Base-by-base conservation (phyloP, 1,284 basidiomycete genomes). In the Waitea zeae region DNA sequence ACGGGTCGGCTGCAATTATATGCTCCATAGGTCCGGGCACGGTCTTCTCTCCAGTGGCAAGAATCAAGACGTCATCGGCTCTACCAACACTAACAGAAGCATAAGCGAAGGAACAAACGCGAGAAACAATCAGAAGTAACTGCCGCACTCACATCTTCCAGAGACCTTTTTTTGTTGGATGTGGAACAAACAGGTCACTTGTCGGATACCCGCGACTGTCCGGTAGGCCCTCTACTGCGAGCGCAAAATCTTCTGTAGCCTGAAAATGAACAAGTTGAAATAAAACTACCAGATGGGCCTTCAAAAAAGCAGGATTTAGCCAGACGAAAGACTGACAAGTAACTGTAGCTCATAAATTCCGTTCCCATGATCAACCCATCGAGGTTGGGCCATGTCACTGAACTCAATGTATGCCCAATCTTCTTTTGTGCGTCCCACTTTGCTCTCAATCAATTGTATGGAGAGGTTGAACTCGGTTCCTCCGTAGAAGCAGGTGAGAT, bases 351-450 rank as follows among this genome's bases (percentile, higher is more conserved):
- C 55, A 28, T 45, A 57, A 1, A 50, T 44, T 4, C 39, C 49
- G 17, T 55, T 46, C 1, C 45, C 53, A 22, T 53, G 44, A 1
- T 45, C 39, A 12, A 13, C 37, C 52, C 53, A 58, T 12, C 49
- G 41, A 1, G 46, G n/a, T 1, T 44, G 43, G 5, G 39, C 20
- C 1, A 37, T 31, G 0, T 45, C 35, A 2, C 38, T 12, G 18
- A 57, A 43, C 12, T 35, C 34, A 34, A 50, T 33, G 50, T 51
- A 58, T 22, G 40, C 33, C 57, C 58, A 59, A 17, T 50, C 46
- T 4, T 18, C 37, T 5, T 17, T 34, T 1, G n/a, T n/a, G n/a
- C 36, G 35, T 31, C 38, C 41, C 6, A 17, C 37, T 9, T 20
- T 44, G n/a, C 43, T 44, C 2, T 27, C 29, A 12, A 43, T 38